Evolutionary conservation across 495 filamentous ascomycete species (phyloP).

Genomic region (Lepidopterella palustris): DNA sequence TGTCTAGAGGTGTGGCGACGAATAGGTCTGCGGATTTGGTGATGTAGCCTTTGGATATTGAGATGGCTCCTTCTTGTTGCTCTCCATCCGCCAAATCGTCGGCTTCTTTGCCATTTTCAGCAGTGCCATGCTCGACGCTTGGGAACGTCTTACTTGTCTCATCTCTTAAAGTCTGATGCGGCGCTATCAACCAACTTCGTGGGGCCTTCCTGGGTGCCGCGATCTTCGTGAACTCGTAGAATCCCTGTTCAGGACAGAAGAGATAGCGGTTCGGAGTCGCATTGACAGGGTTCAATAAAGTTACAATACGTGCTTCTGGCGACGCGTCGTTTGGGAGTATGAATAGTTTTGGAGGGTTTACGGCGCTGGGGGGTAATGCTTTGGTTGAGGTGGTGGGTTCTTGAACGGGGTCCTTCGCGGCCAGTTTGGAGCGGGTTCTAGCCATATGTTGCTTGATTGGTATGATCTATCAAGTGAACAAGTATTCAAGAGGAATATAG

Average conservation of each 20-base stretch:
- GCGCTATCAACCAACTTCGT: conserved; percentile 62
- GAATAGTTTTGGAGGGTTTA: conserved; percentile 61
- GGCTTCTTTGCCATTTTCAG: conserved; percentile 14
- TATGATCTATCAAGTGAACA: not conserved
- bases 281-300: conserved; percentile 72
- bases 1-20: conserved; percentile 77
- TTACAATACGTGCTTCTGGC: conserved; percentile 61
- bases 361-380: conserved; percentile 22
- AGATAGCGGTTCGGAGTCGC: conserved; percentile 61
- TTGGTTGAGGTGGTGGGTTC: conserved; percentile 1
- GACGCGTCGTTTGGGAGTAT: conserved; percentile 66
- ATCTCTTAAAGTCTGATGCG: conserved; percentile 14
- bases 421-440: conserved; percentile 28
- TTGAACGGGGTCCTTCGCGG: conserved; percentile 7
- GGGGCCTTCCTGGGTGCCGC: conserved; percentile 53
- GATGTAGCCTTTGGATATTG: conserved; percentile 40
- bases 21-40: conserved; percentile 62
- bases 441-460: conserved; percentile 15
- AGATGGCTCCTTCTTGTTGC: conserved; percentile 12
- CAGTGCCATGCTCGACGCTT: too few relatives aligned
- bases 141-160: conserved; percentile 1
- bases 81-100: conserved; percentile 16
- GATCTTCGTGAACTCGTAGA: conserved; percentile 83
- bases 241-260: conserved; percentile 68
- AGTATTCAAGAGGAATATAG: not conserved